Evolutionary conservation across 352 stramenopile species (phyloP).

Genomic region (Phytophthora tentaculata): DNA sequence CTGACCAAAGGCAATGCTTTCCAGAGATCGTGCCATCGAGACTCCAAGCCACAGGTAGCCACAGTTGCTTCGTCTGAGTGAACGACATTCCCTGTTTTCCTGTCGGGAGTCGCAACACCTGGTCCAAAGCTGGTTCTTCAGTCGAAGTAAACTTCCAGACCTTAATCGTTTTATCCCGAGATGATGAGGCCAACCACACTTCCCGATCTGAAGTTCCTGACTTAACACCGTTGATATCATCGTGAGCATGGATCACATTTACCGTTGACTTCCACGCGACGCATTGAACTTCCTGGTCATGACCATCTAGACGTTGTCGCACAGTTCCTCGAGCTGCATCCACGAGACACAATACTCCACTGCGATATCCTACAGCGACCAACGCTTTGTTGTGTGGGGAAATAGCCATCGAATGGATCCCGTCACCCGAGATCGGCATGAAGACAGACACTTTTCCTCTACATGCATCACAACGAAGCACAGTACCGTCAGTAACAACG

Average conservation of each 20-base stretch:
- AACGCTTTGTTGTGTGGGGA: conserved; percentile 56
- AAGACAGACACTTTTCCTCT: conserved; percentile 55
- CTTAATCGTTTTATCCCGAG: conserved; percentile 74
- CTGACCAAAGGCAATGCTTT: conserved; percentile 62
- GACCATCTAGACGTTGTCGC: conserved; percentile 54
- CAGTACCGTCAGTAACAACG: conserved; percentile 7
- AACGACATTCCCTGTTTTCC: conserved; percentile 65
- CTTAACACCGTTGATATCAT: conserved; percentile 1
- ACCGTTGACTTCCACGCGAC: conserved; percentile 45
- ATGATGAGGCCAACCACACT: conserved; percentile 66
- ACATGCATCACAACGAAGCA: conserved; percentile 3
- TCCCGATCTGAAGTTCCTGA: neutral
- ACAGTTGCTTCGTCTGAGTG: conserved; percentile 74
- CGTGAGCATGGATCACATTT: too few relatives aligned
- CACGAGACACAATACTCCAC: conserved; percentile 67
- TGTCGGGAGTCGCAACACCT: conserved; percentile 59
- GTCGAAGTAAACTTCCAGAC: conserved; percentile 47
- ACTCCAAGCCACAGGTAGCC: conserved; percentile 76
- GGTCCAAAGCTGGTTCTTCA: conserved; percentile 32
- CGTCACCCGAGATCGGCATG: conserved; percentile 56
- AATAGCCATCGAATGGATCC: conserved; percentile 61
- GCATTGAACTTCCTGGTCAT: conserved; percentile 79
- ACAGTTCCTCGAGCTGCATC: conserved; percentile 43
- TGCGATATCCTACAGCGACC: conserved; percentile 76
- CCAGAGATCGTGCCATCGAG: neutral